These are phyloP conservation scores for Psilocybe tampanensis DNA, from an alignment of 768 basidiomycete species.

Conservation along the genomic window DNA sequence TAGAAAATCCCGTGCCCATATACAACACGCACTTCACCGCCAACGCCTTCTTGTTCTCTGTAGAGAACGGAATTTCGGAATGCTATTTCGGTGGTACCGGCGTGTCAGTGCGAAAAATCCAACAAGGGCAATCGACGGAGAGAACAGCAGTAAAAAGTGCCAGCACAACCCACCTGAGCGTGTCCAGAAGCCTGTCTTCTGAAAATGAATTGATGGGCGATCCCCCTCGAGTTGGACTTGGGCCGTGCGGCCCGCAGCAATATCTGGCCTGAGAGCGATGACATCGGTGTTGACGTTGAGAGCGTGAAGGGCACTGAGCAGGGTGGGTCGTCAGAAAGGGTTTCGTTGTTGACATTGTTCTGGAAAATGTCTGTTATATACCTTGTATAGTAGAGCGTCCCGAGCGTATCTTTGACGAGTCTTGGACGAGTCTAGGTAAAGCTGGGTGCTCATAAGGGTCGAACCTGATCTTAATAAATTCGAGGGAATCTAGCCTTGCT, in stretches of 20 bases:
- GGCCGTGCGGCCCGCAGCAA: neutral
- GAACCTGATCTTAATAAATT: neutral
- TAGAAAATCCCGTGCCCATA: conserved; percentile 27
- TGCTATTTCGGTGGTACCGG: conserved; percentile 11
- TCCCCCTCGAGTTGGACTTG: neutral
- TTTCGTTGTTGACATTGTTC: neutral
- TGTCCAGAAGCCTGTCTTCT: conserved; percentile 8
- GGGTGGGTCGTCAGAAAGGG: neutral
- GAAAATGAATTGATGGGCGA: conserved; percentile 3
- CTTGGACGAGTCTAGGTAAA: neutral
- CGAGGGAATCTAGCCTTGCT: neutral
- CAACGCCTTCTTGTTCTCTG: conserved; percentile 23
- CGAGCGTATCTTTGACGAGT: neutral
- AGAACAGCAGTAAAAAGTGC: neutral
- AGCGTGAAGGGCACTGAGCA: neutral
- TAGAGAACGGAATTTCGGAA: conserved; percentile 25
- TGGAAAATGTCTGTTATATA: neutral
- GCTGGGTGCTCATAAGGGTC: neutral
- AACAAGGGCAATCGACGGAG: neutral
- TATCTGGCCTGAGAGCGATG: neutral
- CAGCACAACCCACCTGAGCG: neutral
- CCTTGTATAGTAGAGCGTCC: neutral
- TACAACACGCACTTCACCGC: conserved; percentile 24
- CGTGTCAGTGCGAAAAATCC: neutral
- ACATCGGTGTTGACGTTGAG: neutral